Conservation (phyloP, 345 rosid species). For the Limnanthes douglasii region DNA sequence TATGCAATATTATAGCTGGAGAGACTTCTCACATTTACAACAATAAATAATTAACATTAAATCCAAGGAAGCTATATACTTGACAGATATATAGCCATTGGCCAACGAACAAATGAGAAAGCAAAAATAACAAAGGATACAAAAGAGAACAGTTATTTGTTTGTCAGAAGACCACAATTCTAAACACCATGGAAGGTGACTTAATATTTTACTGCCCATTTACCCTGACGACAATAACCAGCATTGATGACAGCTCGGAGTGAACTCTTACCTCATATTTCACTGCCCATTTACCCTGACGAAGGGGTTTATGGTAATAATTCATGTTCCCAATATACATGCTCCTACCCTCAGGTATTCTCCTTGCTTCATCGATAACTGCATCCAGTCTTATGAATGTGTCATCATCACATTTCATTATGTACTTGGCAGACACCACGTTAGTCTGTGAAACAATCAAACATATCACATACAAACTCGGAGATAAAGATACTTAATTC, state of each 20-base stretch:
- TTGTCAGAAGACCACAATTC: neutral
- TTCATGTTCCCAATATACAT: constrained; percentile 79
- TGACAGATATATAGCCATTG: too few species aligned
- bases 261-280: constrained; percentile 62
- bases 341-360: constrained; percentile 43
- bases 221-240: constrained; percentile 35
- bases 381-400: constrained; percentile 78
- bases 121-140: too few species aligned
- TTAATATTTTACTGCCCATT: constrained; percentile 98
- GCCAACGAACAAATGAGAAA: too few species aligned
- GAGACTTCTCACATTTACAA: too few species aligned
- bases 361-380: constrained; percentile 45
- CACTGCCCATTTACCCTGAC: constrained; percentile 95
- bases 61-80: too few species aligned
- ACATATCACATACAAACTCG: neutral
- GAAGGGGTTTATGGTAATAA: constrained; percentile 75
- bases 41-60: too few species aligned
- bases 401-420: constrained; percentile 93
- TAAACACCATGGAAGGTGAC: constrained; percentile 12
- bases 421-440: constrained; percentile 41
- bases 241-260: neutral
- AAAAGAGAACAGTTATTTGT: neutral
- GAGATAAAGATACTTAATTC: neutral
- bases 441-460: constrained; percentile 37
- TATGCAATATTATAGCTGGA: too few species aligned